Conservation (phyloP, 148 eudicot species). For the Rhododendron henanense region DNA sequence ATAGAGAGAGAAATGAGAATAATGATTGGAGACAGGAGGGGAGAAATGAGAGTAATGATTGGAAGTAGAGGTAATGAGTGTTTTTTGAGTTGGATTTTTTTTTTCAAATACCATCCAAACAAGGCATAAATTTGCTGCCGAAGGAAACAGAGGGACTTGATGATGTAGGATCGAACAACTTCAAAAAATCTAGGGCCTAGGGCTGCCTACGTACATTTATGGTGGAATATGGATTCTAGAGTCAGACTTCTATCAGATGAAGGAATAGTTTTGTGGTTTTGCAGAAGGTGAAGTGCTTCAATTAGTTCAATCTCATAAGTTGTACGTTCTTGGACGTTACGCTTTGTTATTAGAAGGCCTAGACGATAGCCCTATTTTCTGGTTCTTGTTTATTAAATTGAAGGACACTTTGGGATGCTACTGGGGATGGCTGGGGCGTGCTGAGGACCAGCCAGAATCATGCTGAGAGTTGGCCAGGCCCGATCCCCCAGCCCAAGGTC, state of each 20-base stretch:
- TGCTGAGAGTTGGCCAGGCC: not conserved
- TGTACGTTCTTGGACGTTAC: not conserved
- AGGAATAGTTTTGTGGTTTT: not conserved
- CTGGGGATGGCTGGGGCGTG: not conserved
- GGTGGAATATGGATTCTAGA: not conserved
- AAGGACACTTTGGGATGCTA: not conserved
- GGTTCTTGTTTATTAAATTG: not conserved
- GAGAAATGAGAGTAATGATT: too few species aligned
- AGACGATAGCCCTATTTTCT: not conserved
- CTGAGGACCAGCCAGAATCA: not conserved
- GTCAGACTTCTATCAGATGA: not conserved
- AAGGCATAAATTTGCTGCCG: not conserved
- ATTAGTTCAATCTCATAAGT: not conserved
- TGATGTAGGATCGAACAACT: not conserved
- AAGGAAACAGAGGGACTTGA: not conserved
- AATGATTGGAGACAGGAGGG: too few species aligned
- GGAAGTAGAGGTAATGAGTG: too few species aligned
- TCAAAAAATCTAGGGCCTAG: not conserved
- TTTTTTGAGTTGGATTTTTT: too few species aligned
- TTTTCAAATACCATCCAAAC: too few species aligned
- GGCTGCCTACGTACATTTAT: not conserved
- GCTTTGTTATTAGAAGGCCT: not conserved
- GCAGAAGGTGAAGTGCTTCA: not conserved
- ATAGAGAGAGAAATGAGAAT: too few species aligned
- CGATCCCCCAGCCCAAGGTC: not conserved